phyloP scores from a whole-genome alignment of 352 stramenopile species.

The Thalassiosira hispida region DNA sequence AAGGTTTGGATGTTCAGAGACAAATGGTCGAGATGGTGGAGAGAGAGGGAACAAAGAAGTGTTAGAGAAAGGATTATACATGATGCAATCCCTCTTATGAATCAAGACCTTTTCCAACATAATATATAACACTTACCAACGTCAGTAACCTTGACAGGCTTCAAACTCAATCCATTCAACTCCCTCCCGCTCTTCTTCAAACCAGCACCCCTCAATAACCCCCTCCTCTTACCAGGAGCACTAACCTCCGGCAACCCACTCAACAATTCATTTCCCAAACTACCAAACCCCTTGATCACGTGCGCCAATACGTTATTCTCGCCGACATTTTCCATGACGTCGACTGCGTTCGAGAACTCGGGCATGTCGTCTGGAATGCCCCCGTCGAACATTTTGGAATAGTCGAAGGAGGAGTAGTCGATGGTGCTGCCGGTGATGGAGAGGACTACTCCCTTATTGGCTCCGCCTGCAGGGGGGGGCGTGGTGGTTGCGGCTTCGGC shows the following conservation, averaged over 20 bases:
- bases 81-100: no score
- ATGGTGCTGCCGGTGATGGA: not conserved
- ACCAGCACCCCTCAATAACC: not conserved
- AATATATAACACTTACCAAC: no score
- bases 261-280: conserved; percentile 15
- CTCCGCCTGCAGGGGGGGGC: not conserved
- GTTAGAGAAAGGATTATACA: no score
- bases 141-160: no score
- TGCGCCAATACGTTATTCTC: conserved; percentile 8
- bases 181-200: not conserved
- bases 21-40: no score
- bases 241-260: not conserved
- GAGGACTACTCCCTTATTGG: not conserved
- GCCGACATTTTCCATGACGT: not conserved
- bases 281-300: conserved; percentile 1
- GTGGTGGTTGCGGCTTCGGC: not conserved
- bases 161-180: no score
- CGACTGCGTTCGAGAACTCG: not conserved
- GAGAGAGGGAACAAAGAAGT: no score
- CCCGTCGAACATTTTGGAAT: not conserved
- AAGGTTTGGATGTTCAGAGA: not conserved
- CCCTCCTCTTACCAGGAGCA: not conserved
- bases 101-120: no score
- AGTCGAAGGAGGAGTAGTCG: conserved; percentile 8
- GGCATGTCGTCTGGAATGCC: not conserved